phyloP scores from a whole-genome alignment of 305 asterid species.

The Caryopteris hybrid region DNA sequence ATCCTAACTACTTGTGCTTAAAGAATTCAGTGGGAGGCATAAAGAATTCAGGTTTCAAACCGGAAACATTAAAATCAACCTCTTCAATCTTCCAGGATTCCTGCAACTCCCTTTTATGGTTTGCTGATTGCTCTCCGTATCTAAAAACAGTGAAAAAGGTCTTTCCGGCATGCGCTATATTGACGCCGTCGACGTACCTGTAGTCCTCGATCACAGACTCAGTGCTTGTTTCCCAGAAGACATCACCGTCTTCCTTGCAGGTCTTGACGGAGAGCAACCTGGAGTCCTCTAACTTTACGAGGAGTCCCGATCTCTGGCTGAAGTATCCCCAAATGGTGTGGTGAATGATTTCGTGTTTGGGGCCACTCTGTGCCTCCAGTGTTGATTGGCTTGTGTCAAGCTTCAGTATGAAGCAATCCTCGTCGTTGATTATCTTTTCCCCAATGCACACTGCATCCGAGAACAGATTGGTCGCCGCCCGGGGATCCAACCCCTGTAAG shows the following conservation, averaged over 20 bases:
- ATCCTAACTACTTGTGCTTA: too few species aligned
- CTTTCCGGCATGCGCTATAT: slow-evolving; percentile 75
- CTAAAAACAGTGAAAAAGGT: slow-evolving; percentile 67
- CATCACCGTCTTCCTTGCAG: slow-evolving; percentile 52
- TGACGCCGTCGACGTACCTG: slow-evolving; percentile 66
- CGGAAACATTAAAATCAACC: slow-evolving; percentile 70
- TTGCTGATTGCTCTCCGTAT: slow-evolving; percentile 64
- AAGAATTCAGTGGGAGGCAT: slow-evolving; percentile 75
- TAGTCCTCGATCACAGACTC: slow-evolving; percentile 72
- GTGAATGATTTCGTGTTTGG: slow-evolving; percentile 65
- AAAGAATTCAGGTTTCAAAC: slow-evolving; percentile 68
- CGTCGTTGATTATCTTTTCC: slow-evolving; percentile 68
- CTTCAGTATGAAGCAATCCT: slow-evolving; percentile 77
- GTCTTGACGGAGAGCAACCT: slow-evolving; percentile 70
- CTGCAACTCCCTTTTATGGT: slow-evolving; percentile 60
- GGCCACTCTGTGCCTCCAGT: slow-evolving; percentile 60
- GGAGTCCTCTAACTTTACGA: slow-evolving; percentile 72
- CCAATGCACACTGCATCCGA: slow-evolving; percentile 75
- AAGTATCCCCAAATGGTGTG: slow-evolving; percentile 92
- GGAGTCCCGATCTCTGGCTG: slow-evolving; percentile 80
- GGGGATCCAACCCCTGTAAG: slow-evolving; percentile 89
- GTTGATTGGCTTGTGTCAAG: slow-evolving; percentile 59
- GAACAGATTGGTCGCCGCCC: slow-evolving; percentile 75
- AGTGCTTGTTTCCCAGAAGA: slow-evolving; percentile 77
- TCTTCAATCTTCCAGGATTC: slow-evolving; percentile 88